phyloP scores from a whole-genome alignment of 805 yeast genomes.

The Clavispora vitiphila region DNA sequence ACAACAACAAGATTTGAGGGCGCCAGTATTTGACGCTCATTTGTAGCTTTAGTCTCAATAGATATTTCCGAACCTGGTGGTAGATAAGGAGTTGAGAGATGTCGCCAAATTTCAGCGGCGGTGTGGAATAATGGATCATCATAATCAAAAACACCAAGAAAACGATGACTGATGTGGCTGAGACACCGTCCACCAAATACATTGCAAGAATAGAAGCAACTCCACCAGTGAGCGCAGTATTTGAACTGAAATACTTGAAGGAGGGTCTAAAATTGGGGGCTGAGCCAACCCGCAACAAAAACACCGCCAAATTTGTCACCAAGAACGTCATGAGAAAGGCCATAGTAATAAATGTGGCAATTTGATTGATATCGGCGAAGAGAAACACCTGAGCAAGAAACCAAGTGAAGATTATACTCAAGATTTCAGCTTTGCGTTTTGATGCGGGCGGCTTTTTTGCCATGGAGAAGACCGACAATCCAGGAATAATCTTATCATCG shows the following conservation, averaged over 20 bases:
- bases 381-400: conserved; percentile 76
- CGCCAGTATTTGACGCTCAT: conserved; percentile 95
- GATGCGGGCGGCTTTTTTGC: conserved; percentile 36
- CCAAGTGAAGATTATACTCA: conserved; percentile 74
- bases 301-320: conserved; percentile 91
- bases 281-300: conserved; percentile 76
- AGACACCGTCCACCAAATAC: conserved; percentile 90
- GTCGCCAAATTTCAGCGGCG: conserved; percentile 98
- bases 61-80: conserved; percentile 92
- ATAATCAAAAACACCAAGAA: conserved; percentile 63
- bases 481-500: conserved; percentile 83
- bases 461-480: conserved; percentile 48
- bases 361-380: conserved; percentile 86
- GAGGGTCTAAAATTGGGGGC: conserved; percentile 99
- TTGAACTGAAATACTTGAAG: conserved; percentile 76
- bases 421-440: conserved; percentile 52
- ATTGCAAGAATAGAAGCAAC: conserved; percentile 70
- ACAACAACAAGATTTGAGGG: conserved; percentile 84
- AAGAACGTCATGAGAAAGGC: conserved; percentile 95
- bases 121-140: conserved; percentile 82
- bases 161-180: conserved; percentile 72
- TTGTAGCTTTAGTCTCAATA: conserved; percentile 76
- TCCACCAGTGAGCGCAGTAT: conserved; percentile 78
- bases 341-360: conserved; percentile 95
- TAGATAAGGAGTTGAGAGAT: conserved; percentile 92